Base-by-base conservation (phyloP, 352 stramenopile genomes). In the Globisporangium echinulatum region DNA sequence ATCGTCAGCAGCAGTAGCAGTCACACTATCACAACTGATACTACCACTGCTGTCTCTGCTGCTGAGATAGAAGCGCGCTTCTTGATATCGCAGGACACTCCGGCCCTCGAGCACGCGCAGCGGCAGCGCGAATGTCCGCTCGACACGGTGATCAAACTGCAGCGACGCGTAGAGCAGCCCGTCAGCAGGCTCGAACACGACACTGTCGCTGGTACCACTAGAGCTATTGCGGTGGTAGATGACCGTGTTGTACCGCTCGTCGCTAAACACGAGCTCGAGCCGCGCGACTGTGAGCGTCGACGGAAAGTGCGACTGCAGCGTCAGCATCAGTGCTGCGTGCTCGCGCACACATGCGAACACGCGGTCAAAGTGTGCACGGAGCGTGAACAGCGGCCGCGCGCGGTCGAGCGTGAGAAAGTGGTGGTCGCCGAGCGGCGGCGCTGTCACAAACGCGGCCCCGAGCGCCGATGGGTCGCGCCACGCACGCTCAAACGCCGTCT, bases 221-320 rank as follows among this genome's bases (percentile, higher is more conserved):
- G 25, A 33, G 25, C 25, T 33, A 33, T 33, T 33, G 25, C 25
- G 25, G 54, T 92, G 79, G 47, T 80, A 70, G 19, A 92, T 69
- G 2, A 74, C 62, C 3, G 77, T 74, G 53, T 84, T 85, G 68
- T 92, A 92, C 3, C 82, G 75, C 37, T 88, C 79, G 48, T 92
- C 82, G 52, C 70, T 88, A 63, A 92, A 92, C 9, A 85, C 56
- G 56, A 92, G 59, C 53, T 92, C 75, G 11, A 92, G 61, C 65
- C 85, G 86, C 4, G 71, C 49, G 52, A 90, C 74, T 43, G 74
- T 80, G 44, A 90, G 70, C 3, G 61, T 44, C 11, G 66, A 73
- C 39, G 80, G 77, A 51, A 92, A 88, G 54, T 79, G 67, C 10
- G 78, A 88, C 25, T 74, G 62, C 25, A 92, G 49, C 38, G 66